Percentiles rank a stretch among this genome's conserved stretches.
These are phyloP conservation scores for Neocallimastix lanati DNA, from an alignment of 192 early-diverging fungal species.

Conservation along the genomic window DNA sequence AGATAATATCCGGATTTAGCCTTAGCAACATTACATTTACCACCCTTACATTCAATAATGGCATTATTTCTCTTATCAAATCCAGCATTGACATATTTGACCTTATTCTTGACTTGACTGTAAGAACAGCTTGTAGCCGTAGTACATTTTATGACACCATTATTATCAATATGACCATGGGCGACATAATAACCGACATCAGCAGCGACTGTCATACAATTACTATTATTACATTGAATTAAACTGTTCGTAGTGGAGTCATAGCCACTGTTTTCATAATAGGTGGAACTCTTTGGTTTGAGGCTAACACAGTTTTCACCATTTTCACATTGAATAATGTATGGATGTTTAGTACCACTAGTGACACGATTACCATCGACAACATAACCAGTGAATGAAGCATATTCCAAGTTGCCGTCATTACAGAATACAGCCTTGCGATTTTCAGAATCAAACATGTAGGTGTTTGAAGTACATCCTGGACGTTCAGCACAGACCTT, in stretches of 20 bases:
- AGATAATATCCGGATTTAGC: neutral
- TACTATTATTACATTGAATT: neutral
- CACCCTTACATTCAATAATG: neutral
- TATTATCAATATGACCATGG: too few relatives aligned
- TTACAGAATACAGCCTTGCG: neutral
- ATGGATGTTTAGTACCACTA: neutral
- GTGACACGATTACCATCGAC: neutral
- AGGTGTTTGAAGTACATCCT: neutral
- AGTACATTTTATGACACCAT: too few relatives aligned
- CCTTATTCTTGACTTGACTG: too few relatives aligned
- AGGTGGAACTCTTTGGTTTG: neutral
- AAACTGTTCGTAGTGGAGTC: neutral
- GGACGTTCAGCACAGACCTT: neutral
- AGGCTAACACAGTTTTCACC: neutral
- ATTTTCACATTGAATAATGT: neutral
- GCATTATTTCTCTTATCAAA: neutral
- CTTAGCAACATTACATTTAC: neutral
- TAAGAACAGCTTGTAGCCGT: too few relatives aligned
- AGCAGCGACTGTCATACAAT: too few relatives aligned
- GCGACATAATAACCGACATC: too few relatives aligned
- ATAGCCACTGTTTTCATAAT: neutral
- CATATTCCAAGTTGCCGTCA: neutral
- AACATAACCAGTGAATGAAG: neutral
- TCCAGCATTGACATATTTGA: neutral
- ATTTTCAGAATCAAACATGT: neutral